Evolutionary conservation across 1,139 yeast genomes (phyloP).

Genomic region (Blastobotrys niveus): DNA sequence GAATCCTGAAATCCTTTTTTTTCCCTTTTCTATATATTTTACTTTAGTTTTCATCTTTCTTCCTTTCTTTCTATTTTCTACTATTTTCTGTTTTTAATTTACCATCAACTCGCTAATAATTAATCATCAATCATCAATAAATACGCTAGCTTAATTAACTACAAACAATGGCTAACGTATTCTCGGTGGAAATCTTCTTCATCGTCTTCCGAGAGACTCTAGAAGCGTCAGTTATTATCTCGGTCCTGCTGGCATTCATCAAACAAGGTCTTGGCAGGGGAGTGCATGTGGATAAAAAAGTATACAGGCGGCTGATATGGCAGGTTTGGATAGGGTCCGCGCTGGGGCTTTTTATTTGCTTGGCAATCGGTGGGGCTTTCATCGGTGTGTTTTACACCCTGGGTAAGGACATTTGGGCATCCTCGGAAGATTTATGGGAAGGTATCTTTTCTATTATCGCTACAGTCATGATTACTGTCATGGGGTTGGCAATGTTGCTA

Average conservation of each 20-base stretch:
- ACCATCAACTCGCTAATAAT: background rate
- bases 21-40: too few relatives aligned
- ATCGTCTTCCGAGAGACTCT: slow-evolving; percentile 84
- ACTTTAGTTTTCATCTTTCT: too few relatives aligned
- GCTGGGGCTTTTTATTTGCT: slow-evolving; percentile 66
- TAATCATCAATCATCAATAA: too few relatives aligned
- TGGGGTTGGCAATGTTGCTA: slow-evolving; percentile 92
- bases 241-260: slow-evolving; percentile 82
- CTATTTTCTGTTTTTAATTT: background rate
- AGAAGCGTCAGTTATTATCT: slow-evolving; percentile 84
- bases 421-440: slow-evolving; percentile 90
- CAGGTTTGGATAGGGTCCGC: slow-evolving; percentile 82
- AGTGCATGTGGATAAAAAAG: slow-evolving; percentile 42
- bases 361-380: slow-evolving; percentile 75
- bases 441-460: slow-evolving; percentile 84
- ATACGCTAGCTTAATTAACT: too few relatives aligned
- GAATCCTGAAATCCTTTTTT: too few relatives aligned
- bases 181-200: slow-evolving; percentile 55
- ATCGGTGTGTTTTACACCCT: slow-evolving; percentile 77
- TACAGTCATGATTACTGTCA: slow-evolving; percentile 69
- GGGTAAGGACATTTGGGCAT: slow-evolving; percentile 77
- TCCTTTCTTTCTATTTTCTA: background rate
- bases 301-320: slow-evolving; percentile 55
- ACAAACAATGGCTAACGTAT: slow-evolving; percentile 34
- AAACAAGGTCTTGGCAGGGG: slow-evolving; percentile 69